Percentiles rank a stretch among this genome's conserved stretches.
Conservation (phyloP, 495 filamentous ascomycete genomes). For the Penicillium herquei region DNA sequence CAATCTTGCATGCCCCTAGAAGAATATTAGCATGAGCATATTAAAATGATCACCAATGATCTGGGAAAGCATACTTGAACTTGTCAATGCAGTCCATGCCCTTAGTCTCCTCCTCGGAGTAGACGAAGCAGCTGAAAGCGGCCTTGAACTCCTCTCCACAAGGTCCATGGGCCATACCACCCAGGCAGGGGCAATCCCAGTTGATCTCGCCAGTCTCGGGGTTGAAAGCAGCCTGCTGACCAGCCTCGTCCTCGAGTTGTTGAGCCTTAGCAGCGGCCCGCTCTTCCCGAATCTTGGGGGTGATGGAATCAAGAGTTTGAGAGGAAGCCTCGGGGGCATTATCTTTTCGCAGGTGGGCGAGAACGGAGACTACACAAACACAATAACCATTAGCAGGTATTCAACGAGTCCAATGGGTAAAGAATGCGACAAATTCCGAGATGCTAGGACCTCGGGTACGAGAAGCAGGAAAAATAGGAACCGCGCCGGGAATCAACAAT, state of each 20-base stretch:
- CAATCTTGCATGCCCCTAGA: constrained; percentile 91
- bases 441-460: constrained; percentile 9
- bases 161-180: constrained; percentile 95
- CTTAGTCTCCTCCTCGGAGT: constrained; percentile 92
- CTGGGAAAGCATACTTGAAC: constrained; percentile 70
- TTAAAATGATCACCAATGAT: constrained; percentile 8
- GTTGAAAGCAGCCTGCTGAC: constrained; percentile 88
- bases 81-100: constrained; percentile 97
- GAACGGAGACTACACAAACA: constrained; percentile 33
- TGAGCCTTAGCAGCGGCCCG: constrained; percentile 30
- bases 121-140: constrained; percentile 97
- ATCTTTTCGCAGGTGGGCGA: constrained; percentile 22
- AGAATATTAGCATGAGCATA: constrained; percentile 8
- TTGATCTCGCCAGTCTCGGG: constrained; percentile 99
- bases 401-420: constrained; percentile 3
- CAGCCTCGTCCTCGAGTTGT: constrained; percentile 76
- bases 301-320: constrained; percentile 47
- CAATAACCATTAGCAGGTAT: not conserved
- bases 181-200: constrained; percentile 98
- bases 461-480: not conserved
- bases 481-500: not conserved
- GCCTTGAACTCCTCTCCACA: constrained; percentile 93
- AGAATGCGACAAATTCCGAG: constrained; percentile 1
- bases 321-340: constrained; percentile 25
- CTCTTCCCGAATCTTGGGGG: constrained; percentile 41